These are phyloP conservation scores for Gamarada debralockiae DNA, from an alignment of 495 filamentous ascomycete species.

Conservation along the genomic window DNA sequence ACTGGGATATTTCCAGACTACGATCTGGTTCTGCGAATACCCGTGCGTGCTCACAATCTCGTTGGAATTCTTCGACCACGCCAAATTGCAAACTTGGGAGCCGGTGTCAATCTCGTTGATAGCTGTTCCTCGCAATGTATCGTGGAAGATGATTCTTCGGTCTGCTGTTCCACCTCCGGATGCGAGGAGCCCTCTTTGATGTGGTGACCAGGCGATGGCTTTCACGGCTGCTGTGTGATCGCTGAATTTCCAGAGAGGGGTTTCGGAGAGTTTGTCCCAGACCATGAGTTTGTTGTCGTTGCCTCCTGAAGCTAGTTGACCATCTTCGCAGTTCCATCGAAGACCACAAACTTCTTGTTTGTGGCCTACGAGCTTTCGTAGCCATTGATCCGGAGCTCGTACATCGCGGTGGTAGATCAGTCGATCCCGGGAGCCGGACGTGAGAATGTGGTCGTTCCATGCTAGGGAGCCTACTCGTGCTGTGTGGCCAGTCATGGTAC, in stretches of 20 bases:
- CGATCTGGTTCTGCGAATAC: constrained; percentile 97
- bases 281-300: constrained; percentile 99
- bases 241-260: constrained; percentile 85
- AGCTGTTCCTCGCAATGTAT: constrained; percentile 73
- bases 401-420: constrained; percentile 94
- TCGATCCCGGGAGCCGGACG: constrained; percentile 90
- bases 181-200: constrained; percentile 90
- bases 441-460: constrained; percentile 97
- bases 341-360: constrained; percentile 99
- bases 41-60: constrained; percentile 97
- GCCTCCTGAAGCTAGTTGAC: constrained; percentile 91
- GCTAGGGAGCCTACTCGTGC: constrained; percentile 86
- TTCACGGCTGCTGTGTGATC: constrained; percentile 96
- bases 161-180: constrained; percentile 95
- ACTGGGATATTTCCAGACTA: constrained; percentile 97
- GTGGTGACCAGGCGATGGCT: constrained; percentile 97
- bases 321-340: constrained; percentile 93
- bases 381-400: constrained; percentile 84
- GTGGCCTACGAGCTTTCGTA: constrained; percentile 82
- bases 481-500: constrained; percentile 95
- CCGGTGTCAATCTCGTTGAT: constrained; percentile 91
- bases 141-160: constrained; percentile 95
- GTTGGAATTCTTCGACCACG: constrained; percentile 93
- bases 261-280: constrained; percentile 88
- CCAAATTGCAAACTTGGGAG: constrained; percentile 93